A percentile compares a stretch with the other conserved stretches of the same genome.
phyloP scores from a whole-genome alignment of 192 early-diverging fungal species.

The Kappamyces sp. region DNA sequence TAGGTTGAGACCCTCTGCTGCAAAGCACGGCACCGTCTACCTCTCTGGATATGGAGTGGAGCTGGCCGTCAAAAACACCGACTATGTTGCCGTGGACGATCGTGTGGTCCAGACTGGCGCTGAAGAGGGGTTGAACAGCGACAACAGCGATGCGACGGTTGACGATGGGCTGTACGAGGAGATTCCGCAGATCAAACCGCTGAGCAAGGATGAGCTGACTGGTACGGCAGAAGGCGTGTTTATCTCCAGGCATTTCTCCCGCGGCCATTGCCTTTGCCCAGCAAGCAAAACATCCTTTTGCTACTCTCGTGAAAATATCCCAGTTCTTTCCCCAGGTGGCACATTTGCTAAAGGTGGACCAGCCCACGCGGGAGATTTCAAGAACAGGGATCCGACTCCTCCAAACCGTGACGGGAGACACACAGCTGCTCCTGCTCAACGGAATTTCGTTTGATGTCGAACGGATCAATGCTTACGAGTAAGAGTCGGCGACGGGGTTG shows the following conservation, averaged over 20 bases:
- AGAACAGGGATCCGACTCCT: constrained; percentile 31
- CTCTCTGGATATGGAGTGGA: constrained; percentile 91
- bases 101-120: constrained; percentile 47
- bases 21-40: constrained; percentile 28
- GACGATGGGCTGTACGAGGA: constrained; percentile 8
- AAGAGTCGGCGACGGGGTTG: not conserved
- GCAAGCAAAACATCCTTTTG: constrained; percentile 53
- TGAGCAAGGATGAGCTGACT: not conserved
- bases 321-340: constrained; percentile 90
- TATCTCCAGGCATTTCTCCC: constrained; percentile 51
- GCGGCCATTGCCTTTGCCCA: constrained; percentile 69
- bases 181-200: constrained; percentile 2
- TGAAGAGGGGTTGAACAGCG: not conserved
- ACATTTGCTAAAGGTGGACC: constrained; percentile 51
- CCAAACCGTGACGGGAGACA: constrained; percentile 7
- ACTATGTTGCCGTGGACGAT: constrained; percentile 96
- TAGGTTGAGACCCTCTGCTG: constrained; percentile 54
- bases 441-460: constrained; percentile 29
- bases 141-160: not conserved
- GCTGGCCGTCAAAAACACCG: constrained; percentile 89
- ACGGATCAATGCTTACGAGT: constrained; percentile 32
- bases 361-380: constrained; percentile 40
- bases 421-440: constrained; percentile 32
- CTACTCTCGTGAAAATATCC: constrained; percentile 56
- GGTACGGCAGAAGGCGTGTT: not conserved